Base-by-base conservation (phyloP, 2,329 filamentous ascomycete genomes). In the Aspergillus floridensis region DNA sequence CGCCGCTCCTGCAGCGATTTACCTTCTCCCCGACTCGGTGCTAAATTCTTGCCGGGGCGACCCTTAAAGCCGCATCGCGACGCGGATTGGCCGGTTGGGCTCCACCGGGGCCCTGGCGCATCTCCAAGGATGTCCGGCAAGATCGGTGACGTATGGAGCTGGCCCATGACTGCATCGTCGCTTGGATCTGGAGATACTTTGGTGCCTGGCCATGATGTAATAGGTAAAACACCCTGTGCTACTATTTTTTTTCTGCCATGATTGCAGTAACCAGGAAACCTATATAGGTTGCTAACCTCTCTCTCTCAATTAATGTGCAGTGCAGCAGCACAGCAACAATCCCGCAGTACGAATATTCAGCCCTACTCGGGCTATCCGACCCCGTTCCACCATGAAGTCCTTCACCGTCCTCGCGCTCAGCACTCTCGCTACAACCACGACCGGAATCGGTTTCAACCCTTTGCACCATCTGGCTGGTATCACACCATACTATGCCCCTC, bases 381-480 rank as follows among this genome's bases (percentile, higher is more conserved):
- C 19, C 6, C 26, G n/a, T 32, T 32, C 10, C 44, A 55, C 19
- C 10, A 55, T 55, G 53, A 55, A 46, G 44, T 24, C 26, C 21
- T 16, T 29, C 22, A 31, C 56, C 12, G 10, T 53, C 22, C 8
- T 47, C 38, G 38, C 38, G 38, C 38, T 44, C 38, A 44, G 38
- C 21, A 48, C 31, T 41, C 31, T 61, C 8, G 41, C 32, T 14
- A 21, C n/a, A 11, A 21, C 57, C 19, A 19, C 52, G 1, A 5
- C 41, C 12, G 49, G 48, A 11, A 41, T 69, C 32, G 50, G 29
- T 56, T 85, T 86, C 69, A 80, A 84, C 55, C 80, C 83, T 0
- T 74, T 86, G 2, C 73, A 84, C 26, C 83, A 86, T 56, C 75
- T 85, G 10, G 79, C 79, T 0, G 83, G 83, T n/a, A 82, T 84